These are phyloP conservation scores for Phlebiopsis gigantea DNA, from an alignment of 768 basidiomycete species.

Conservation along the genomic window DNA sequence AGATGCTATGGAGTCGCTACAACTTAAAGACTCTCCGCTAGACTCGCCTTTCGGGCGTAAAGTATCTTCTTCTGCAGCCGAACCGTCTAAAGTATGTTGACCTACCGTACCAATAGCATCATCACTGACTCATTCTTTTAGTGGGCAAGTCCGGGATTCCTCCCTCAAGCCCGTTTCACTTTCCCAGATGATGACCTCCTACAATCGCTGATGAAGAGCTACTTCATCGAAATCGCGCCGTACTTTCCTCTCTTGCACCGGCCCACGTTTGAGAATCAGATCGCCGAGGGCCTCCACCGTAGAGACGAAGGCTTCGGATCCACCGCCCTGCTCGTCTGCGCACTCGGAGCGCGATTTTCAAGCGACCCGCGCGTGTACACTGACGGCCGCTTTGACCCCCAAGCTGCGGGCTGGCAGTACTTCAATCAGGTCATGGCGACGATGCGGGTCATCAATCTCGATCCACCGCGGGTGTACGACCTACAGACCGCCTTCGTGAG, in stretches of 20 bases:
- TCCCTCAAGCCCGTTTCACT: background rate
- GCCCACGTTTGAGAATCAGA: constrained; percentile 34
- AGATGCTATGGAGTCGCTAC: constrained; percentile 6
- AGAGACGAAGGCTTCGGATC: constrained; percentile 38
- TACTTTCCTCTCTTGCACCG: constrained; percentile 36
- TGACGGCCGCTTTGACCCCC: constrained; percentile 11
- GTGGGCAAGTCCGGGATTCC: background rate
- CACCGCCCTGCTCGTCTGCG: constrained; percentile 46
- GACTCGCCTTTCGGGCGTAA: constrained; percentile 38
- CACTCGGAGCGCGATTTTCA: constrained; percentile 38
- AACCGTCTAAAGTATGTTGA: background rate
- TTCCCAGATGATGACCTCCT: constrained; percentile 8
- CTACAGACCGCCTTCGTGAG: constrained; percentile 9
- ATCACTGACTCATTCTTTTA: background rate
- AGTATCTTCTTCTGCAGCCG: constrained; percentile 35
- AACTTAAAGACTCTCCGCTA: background rate
- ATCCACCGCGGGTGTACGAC: constrained; percentile 13
- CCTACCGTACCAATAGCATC: background rate
- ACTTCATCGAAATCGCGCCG: constrained; percentile 18
- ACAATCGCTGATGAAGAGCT: background rate
- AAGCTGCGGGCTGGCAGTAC: constrained; percentile 40
- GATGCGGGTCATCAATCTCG: constrained; percentile 25
- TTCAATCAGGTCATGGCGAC: constrained; percentile 34
- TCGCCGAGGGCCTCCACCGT: constrained; percentile 30
- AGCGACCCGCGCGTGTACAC: constrained; percentile 38